Evolutionary conservation across 805 yeast genomes (phyloP).

Genomic region (Starmerella floris): DNA sequence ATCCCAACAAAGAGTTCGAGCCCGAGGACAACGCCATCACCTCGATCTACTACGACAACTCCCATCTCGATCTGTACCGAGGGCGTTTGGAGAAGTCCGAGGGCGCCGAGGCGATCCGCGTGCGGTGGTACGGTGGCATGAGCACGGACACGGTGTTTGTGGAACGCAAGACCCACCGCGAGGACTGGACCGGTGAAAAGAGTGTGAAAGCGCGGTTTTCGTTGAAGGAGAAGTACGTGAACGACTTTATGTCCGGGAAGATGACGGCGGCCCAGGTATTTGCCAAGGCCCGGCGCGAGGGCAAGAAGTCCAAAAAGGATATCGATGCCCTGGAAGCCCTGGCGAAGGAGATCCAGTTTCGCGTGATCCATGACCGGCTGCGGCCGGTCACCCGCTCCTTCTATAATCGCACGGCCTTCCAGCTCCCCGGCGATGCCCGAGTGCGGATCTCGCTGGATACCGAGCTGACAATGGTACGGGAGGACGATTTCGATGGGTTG

Average conservation of each 20-base stretch:
- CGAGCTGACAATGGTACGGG: constrained; percentile 93
- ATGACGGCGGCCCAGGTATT: constrained; percentile 81
- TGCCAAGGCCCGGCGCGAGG: constrained; percentile 84
- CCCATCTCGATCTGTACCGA: constrained; percentile 75
- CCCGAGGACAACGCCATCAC: constrained; percentile 91
- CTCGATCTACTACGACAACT: constrained; percentile 88
- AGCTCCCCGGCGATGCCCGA: constrained; percentile 97
- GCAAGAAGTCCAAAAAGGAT: constrained; percentile 74
- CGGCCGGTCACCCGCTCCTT: constrained; percentile 94
- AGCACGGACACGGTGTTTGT: constrained; percentile 79
- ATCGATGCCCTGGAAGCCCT: constrained; percentile 83
- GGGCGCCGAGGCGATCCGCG: constrained; percentile 97
- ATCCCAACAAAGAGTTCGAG: constrained; percentile 91
- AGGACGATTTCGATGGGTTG: constrained; percentile 86
- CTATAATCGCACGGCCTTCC: constrained; percentile 97
- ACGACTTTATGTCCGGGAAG: constrained; percentile 68
- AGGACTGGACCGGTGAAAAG: constrained; percentile 99
- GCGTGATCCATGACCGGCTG: constrained; percentile 66
- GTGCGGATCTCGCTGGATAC: constrained; percentile 97
- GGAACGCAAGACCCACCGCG: constrained; percentile 95
- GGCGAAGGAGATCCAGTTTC: constrained; percentile 86
- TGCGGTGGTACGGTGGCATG: constrained; percentile 99
- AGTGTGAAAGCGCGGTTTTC: constrained; percentile 97
- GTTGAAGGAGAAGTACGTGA: constrained; percentile 79
- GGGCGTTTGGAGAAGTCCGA: constrained; percentile 93